phyloP scores from a whole-genome alignment of 352 stramenopile genomes.

The Globisporangium radiosum region DNA sequence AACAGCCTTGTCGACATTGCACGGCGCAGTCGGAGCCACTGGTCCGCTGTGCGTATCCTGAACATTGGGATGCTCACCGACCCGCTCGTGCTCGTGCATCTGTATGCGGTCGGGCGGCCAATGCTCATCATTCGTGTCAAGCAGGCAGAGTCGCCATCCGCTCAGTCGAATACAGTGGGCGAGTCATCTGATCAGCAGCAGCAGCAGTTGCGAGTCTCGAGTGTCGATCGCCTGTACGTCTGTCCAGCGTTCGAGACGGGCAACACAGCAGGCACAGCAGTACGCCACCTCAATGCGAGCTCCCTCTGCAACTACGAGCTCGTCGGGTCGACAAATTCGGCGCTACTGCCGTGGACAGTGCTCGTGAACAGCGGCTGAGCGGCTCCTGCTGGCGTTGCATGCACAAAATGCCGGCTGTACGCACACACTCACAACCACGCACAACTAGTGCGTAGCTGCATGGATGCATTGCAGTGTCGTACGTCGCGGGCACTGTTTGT shows the following conservation, averaged over 20 bases:
- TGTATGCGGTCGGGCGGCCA: conserved; percentile 12
- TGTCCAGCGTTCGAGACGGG: background rate
- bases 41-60: conserved; percentile 21
- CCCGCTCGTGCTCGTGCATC: conserved; percentile 15
- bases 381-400: too few species aligned
- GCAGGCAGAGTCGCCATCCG: background rate
- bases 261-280: background rate
- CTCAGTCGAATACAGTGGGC: background rate
- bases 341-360: conserved; percentile 4
- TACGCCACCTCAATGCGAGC: background rate
- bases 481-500: too few species aligned
- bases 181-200: too few species aligned
- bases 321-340: conserved; percentile 1
- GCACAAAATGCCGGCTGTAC: background rate
- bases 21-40: conserved; percentile 13
- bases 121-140: conserved; percentile 21
- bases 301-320: background rate
- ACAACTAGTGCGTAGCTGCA: too few species aligned
- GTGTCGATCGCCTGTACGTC: background rate
- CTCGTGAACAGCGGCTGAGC: conserved; percentile 2
- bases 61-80: conserved; percentile 29
- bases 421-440: too few species aligned
- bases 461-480: too few species aligned
- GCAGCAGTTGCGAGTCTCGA: too few species aligned
- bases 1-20: conserved; percentile 14